Conservation (phyloP, 2,329 filamentous ascomycete species). For the Akanthomyces lecanii region DNA sequence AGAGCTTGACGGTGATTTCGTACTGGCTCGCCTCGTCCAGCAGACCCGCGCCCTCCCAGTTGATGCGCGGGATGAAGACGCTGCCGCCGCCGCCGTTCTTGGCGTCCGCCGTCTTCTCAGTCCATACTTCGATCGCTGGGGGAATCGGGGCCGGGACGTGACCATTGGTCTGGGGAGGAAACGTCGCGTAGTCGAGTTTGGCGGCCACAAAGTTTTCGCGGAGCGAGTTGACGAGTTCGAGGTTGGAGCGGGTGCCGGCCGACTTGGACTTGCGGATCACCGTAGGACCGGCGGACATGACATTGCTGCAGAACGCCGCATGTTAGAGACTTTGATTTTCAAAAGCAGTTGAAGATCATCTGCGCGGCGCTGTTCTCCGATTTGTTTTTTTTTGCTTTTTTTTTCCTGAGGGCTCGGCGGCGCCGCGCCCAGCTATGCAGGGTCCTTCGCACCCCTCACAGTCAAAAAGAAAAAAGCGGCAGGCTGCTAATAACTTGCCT, state of each 20-base stretch:
- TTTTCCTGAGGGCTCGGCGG: background rate
- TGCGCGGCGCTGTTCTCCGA: background rate
- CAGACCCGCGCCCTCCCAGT: conserved; percentile 66
- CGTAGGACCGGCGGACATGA: conserved; percentile 78
- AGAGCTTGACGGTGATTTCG: conserved; percentile 92
- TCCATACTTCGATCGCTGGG: conserved; percentile 57
- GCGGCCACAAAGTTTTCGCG: conserved; percentile 76
- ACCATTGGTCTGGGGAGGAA: conserved; percentile 27
- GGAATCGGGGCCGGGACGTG: conserved; percentile 28
- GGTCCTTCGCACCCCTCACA: background rate
- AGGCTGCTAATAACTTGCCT: conserved; percentile 55
- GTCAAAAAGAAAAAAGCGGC: conserved; percentile 3
- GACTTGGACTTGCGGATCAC: conserved; percentile 71
- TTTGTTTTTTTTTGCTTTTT: background rate
- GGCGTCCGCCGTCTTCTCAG: conserved; percentile 38
- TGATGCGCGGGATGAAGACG: conserved; percentile 74
- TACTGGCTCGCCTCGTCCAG: conserved; percentile 83
- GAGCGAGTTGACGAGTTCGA: conserved; percentile 85
- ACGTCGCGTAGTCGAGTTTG: conserved; percentile 55
- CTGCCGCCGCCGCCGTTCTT: conserved; percentile 43
- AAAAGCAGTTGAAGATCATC: background rate
- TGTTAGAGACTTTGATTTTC: background rate
- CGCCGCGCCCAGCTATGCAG: background rate
- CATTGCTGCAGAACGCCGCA: conserved; percentile 52
- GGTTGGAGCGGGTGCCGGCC: conserved; percentile 74